These are phyloP conservation scores for Coniochaeta ligniaria DNA, from an alignment of 2,329 filamentous ascomycete genomes.

Conservation along the genomic window DNA sequence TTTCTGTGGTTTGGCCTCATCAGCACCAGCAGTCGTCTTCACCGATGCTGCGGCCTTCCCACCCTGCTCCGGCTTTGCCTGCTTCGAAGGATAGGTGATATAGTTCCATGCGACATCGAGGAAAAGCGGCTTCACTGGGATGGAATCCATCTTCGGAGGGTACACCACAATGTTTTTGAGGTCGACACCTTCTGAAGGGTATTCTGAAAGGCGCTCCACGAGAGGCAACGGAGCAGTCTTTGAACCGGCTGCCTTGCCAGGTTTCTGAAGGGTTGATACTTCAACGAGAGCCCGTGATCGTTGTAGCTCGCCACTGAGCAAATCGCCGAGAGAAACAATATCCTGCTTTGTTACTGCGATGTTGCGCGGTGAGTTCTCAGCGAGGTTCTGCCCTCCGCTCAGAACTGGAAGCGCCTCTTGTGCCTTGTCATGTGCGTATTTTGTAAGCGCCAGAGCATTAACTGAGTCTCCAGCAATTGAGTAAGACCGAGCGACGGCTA, in stretches of 20 bases:
- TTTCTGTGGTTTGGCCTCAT: conserved; percentile 47
- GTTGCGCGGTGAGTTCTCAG: conserved; percentile 47
- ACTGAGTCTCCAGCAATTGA: conserved; percentile 62
- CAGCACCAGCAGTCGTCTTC: conserved; percentile 14
- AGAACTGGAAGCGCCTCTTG: conserved; percentile 42
- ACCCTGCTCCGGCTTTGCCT: conserved; percentile 9
- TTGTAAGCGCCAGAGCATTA: conserved; percentile 80
- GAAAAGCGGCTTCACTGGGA: conserved; percentile 93
- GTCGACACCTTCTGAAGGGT: conserved; percentile 64
- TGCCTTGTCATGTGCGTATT: conserved; percentile 60
- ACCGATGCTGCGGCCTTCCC: conserved; percentile 4
- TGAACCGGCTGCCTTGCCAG: conserved; percentile 32
- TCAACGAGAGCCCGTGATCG: conserved; percentile 83
- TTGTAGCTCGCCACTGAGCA: conserved; percentile 65
- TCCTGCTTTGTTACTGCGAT: conserved; percentile 59
- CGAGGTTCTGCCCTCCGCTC: conserved; percentile 25
- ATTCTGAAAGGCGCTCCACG: conserved; percentile 68
- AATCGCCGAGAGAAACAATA: conserved; percentile 48
- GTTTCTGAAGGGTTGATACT: conserved; percentile 58
- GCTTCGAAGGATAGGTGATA: conserved; percentile 75
- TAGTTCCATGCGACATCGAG: conserved; percentile 98
- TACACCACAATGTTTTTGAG: conserved; percentile 77
- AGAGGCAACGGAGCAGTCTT: conserved; percentile 48
- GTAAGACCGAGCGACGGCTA: conserved; percentile 82
- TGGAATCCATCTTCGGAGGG: conserved; percentile 72